Evolutionary conservation across 2,329 filamentous ascomycete species (phyloP), one percentile per base, ranked within the genome.

Genomic region (Myriosclerotinia duriaeana): DNA sequence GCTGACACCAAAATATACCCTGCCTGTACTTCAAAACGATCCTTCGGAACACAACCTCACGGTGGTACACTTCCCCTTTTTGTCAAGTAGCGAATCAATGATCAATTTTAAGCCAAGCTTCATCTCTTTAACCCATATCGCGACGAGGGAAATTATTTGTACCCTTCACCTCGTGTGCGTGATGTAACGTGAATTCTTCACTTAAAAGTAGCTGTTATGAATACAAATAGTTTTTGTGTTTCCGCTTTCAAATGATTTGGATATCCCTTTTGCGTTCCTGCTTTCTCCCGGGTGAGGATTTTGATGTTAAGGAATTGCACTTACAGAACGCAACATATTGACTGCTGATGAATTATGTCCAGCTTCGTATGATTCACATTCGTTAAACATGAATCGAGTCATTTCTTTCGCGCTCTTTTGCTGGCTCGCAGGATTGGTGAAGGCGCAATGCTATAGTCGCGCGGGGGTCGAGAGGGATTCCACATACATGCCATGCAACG

Each of bases 371-470:
- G 30, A 48, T 9, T 50, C 5, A 60, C 30, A 38, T 6, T 60
- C 20, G 0, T 60, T 26, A 2, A 26, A 1, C 12, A 60, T 60
- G 56, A 42, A 15, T 50, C 56, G 1, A 48, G 11, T 22, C 0
- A 26, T 26, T 17, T 22, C 2, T 38, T 12, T 60, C 2, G 14
- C 14, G 6, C 9, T 60, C 5, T 11, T 38, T 48, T 15, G 12
- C 12, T 60, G 30, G 44, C 46, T 65, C 26, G 2, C 42, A 4
- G 38, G 5, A 36, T 53, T 17, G 2, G 54, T 53, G 22, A 44
- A 30, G 3, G 64, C 20, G 22, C 55, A 65, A 56, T 66, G 65
- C 14, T 66, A 64, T 44, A 63, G 59, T 7, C 56, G 50, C 26
- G 30, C 8, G 8, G 65, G 65, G 8, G 59, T 52, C 2, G 20